These are phyloP conservation scores for Aspergillus sergii DNA, from an alignment of 2,329 filamentous ascomycete genomes.

Conservation along the genomic window DNA sequence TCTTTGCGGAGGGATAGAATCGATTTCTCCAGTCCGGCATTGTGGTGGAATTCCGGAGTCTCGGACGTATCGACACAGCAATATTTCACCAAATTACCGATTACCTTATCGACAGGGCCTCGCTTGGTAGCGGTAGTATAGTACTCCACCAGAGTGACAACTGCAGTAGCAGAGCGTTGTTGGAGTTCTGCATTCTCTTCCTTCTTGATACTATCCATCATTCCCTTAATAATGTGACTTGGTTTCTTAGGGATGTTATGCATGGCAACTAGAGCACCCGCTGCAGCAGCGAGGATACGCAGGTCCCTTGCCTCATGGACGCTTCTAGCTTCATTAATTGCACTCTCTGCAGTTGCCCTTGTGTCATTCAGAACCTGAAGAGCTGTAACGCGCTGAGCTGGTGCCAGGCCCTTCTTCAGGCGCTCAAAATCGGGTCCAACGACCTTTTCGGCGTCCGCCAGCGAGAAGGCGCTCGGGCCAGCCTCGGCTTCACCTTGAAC, in stretches of 20 bases:
- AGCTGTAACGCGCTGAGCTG: constrained; percentile 83
- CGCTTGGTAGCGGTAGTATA: constrained; percentile 79
- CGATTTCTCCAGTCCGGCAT: constrained; percentile 73
- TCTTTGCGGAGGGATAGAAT: constrained; percentile 96
- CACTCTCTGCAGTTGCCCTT: constrained; percentile 66
- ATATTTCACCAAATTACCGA: constrained; percentile 94
- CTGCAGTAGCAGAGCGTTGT: constrained; percentile 78
- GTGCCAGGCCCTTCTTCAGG: constrained; percentile 84
- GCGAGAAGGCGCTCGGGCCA: constrained; percentile 88
- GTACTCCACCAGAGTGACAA: constrained; percentile 81
- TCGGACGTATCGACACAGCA: constrained; percentile 97
- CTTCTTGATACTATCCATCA: constrained; percentile 97
- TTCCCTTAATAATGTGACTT: constrained; percentile 85
- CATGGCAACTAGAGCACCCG: constrained; percentile 86
- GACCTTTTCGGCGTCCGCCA: constrained; percentile 84
- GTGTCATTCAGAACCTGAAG: constrained; percentile 78
- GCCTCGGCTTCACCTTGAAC: constrained; percentile 93
- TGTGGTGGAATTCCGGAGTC: constrained; percentile 89
- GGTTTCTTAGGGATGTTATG: constrained; percentile 89
- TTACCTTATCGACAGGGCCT: constrained; percentile 91
- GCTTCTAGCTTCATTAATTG: constrained; percentile 76
- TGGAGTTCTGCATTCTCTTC: constrained; percentile 92
- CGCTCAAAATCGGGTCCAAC: constrained; percentile 82
- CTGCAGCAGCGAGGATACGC: constrained; percentile 82
- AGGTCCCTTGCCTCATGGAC: constrained; percentile 82